phyloP scores from a whole-genome alignment of 805 yeast genomes.

The Dipodascus geniculatus region DNA sequence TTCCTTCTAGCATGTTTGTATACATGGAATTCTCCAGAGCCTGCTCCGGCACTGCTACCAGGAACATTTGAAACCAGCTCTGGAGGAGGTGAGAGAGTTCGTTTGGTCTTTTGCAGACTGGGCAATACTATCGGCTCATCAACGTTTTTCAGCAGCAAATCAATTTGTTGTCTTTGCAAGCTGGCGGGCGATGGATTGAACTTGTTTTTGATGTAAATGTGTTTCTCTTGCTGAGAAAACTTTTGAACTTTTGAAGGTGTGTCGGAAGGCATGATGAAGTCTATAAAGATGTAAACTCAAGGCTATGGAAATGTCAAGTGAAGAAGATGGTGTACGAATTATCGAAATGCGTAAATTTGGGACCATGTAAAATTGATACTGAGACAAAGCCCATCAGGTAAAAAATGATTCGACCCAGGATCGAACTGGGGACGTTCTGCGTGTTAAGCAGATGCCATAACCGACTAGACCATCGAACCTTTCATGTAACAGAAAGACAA shows the following conservation, averaged over 20 bases:
- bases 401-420: constrained; percentile 97
- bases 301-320: too few species aligned
- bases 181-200: not conserved
- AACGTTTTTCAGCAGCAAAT: not conserved
- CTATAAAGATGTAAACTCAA: too few species aligned
- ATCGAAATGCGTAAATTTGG: too few species aligned
- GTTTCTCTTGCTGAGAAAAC: not conserved
- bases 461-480: constrained; percentile 99
- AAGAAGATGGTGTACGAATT: too few species aligned
- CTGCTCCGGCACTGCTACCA: constrained; percentile 27
- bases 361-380: not conserved
- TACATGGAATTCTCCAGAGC: constrained; percentile 29
- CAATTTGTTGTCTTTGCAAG: constrained; percentile 6
- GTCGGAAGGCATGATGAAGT: not conserved
- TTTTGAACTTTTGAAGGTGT: not conserved
- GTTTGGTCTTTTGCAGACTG: not conserved
- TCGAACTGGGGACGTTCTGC: constrained; percentile 99
- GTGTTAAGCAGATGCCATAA: constrained; percentile 99
- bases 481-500: too few species aligned
- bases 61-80: constrained; percentile 21
- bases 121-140: constrained; percentile 1
- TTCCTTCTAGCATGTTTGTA: constrained; percentile 24
- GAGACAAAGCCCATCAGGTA: constrained; percentile 12
- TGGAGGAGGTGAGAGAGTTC: constrained; percentile 16
- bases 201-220: not conserved